Base-by-base conservation (phyloP, 805 yeast species). In the Cyberlindnera suaveolens region DNA sequence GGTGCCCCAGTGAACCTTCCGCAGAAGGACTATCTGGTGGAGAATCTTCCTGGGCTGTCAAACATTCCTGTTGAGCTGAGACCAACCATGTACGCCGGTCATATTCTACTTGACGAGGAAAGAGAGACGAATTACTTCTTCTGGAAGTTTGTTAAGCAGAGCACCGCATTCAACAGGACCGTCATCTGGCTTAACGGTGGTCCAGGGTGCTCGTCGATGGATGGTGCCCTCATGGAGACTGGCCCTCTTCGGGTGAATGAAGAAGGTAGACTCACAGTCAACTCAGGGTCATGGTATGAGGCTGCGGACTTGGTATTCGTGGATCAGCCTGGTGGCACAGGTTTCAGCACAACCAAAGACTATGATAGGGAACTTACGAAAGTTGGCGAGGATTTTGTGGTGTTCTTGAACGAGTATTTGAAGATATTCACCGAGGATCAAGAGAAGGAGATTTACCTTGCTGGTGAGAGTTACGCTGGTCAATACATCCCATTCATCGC, bases 171-270 rank as follows among this genome's bases (percentile, higher is more conserved):
- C 44, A 50, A 71, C 50, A 72, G 71, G 48, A 70, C 85, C 18
- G 72, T 84, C 8, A 72, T 93, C 42, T 93, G 99, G 98, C 71
- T 93, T 18, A 93, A 93, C 61, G 99, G 99, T 33, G 99, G 99
- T 0, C 99, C 99, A 0, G 99, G 99, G 0, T 93, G 99, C 62
- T 89, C 96, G 2, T 89, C 97, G 0, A 80, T 91, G 93, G 99
- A 93, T 64, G 99, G 99, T 14, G 96, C 96, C 0, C 60, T 93
- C 50, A 77, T 90, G 78, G 99, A 93, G 62, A 66, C 81, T 3
- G 99, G 99, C 0, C 98, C 99, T 0, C 75, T 88, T 36, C 70
- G 96, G 42, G 73, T 88, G 16, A 65, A 32, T 31, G 51, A 59
- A 0, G 57, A 73, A 8, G 71, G 67, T 3, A 60, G 70, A 40